Evolutionary conservation across 106 monocot genomes (phyloP), one percentile per base, ranked within the genome.

Genomic region (Dendrobium huoshanense): DNA sequence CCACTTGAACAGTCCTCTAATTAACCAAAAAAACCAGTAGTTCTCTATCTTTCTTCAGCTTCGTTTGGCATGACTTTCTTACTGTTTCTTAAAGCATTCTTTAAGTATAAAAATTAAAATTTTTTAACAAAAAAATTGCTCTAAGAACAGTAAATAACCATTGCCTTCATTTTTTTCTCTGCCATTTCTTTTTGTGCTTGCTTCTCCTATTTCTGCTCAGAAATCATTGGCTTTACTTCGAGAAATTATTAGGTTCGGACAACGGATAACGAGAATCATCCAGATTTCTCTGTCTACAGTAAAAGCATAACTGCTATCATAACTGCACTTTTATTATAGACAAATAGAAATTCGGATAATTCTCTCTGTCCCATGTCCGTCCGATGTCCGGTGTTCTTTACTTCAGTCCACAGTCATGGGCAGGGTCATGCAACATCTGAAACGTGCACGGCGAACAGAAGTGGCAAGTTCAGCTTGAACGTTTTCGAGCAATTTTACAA

Each of bases 361-460:
- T 31, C 31, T 31, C 31, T 31, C 0, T 1, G 31, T 31, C 31
- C 31, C 0, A 31, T 29, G 29, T 31, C 31, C n/a, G n/a, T n/a
- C n/a, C 27, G 27, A 27, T 27, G 27, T 27, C 1, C 1, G 0
- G 31, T 31, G 31, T 31, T 1, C 9, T 22, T 65, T 22, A 20
- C 20, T 61, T 73, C 73, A 87, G 67, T 78, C 72, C 7, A 44
- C 77, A 7, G 85, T 81, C 85, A 81, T 81, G 7, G 85, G 85
- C 42, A 82, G 77, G 1, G 85, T 19, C 73, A 85, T 75, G 78
- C 85, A 85, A 11, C 85, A 85, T 9, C 82, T 42, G 81, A 85
- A 85, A 3, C 85, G 78, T 17, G 85, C 85, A 25, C 64, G 75
- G 70, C 81, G 80, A 48, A 81, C 81, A 15, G 73, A 55, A 15